Conservation (phyloP, 2,329 filamentous ascomycete species). For the Aspergillus aculeatus region DNA sequence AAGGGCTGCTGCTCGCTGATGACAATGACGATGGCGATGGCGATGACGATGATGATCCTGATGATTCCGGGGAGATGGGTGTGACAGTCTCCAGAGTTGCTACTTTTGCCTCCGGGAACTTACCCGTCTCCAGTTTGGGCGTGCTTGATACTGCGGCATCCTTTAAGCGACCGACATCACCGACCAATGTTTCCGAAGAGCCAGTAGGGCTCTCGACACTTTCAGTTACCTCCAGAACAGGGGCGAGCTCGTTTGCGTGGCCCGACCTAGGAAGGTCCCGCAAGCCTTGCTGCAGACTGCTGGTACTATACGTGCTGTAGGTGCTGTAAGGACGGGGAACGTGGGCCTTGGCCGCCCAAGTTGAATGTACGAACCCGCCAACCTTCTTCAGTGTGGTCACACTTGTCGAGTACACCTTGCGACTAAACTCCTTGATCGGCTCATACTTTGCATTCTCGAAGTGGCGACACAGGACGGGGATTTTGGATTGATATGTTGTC, state of each 20-base stretch:
- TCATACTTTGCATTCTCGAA: not conserved
- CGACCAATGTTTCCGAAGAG: slow-evolving; percentile 4
- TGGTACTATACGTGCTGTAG: not conserved
- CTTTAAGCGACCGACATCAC: slow-evolving; percentile 1
- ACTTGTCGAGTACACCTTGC: not conserved
- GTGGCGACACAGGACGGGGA: not conserved
- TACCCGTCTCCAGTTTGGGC: not conserved
- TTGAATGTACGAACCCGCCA: not conserved
- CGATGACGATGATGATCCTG: not conserved
- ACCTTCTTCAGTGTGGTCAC: not conserved
- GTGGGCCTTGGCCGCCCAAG: not conserved
- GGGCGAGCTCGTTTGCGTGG: not conserved
- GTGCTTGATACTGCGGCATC: slow-evolving; percentile 2
- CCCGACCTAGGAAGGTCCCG: not conserved
- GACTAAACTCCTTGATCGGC: not conserved
- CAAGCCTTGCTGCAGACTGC: not conserved
- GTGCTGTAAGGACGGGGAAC: not conserved
- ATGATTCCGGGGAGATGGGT: not conserved
- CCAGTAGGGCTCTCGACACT: not conserved
- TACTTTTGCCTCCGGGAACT: slow-evolving; percentile 3
- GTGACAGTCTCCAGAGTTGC: not conserved
- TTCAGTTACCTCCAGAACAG: not conserved
- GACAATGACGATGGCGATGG: not conserved
- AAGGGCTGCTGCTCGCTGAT: not conserved
- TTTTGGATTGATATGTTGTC: not conserved